These are phyloP conservation scores for Neopestalotiopsis clavispora DNA, from an alignment of 2,329 filamentous ascomycete genomes.

Conservation along the genomic window DNA sequence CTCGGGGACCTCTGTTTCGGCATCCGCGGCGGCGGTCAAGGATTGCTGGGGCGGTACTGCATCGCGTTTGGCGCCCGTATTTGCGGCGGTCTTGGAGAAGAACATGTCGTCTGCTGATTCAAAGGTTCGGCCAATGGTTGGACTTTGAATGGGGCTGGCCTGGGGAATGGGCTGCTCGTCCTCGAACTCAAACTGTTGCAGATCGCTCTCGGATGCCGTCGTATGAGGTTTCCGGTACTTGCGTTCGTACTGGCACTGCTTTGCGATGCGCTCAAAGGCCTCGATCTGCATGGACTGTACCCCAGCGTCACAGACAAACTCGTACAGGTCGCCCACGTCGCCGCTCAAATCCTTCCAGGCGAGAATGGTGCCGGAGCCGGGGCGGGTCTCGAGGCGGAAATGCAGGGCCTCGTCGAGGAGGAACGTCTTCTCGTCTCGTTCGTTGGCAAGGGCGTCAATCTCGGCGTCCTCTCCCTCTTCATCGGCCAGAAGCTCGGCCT, in stretches of 20 bases:
- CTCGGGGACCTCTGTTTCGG: conserved; percentile 50
- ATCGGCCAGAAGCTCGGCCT: conserved; percentile 88
- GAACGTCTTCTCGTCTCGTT: conserved; percentile 97
- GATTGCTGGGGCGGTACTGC: conserved; percentile 23
- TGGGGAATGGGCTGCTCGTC: conserved; percentile 67
- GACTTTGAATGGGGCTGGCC: conserved; percentile 66
- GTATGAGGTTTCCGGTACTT: conserved; percentile 85
- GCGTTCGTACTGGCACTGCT: conserved; percentile 96
- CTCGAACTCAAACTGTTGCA: conserved; percentile 81
- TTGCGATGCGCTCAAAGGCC: conserved; percentile 80
- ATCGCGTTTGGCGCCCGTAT: conserved; percentile 51
- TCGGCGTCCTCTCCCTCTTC: conserved; percentile 85
- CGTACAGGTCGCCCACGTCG: conserved; percentile 92
- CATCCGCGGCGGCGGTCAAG: conserved; percentile 37
- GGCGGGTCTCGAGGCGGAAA: conserved; percentile 82
- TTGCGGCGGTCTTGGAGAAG: conserved; percentile 51
- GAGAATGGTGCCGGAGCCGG: conserved; percentile 82
- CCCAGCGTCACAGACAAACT: conserved; percentile 89
- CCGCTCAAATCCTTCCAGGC: conserved; percentile 96
- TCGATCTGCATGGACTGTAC: conserved; percentile 73
- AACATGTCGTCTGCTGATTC: conserved; percentile 64
- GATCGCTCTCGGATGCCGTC: conserved; percentile 79
- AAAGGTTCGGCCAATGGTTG: conserved; percentile 58
- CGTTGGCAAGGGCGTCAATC: conserved; percentile 72
- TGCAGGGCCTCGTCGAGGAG: conserved; percentile 90